These are phyloP conservation scores for Boletus pseudopeckii DNA, from an alignment of 768 basidiomycete genomes.

Conservation along the genomic window DNA sequence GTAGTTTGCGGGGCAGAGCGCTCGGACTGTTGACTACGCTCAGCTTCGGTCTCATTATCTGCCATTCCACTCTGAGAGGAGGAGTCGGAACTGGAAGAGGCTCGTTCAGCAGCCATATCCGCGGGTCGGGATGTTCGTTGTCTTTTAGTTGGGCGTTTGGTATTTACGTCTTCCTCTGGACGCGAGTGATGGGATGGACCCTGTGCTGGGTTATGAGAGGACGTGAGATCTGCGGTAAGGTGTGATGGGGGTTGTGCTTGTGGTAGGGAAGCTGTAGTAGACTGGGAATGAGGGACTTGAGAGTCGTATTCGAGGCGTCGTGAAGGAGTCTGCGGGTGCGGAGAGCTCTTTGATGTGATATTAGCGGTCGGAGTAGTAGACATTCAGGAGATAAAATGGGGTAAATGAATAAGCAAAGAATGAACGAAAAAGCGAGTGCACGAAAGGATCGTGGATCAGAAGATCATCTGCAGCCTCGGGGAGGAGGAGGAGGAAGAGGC, in stretches of 20 bases:
- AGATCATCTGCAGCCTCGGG: slow-evolving; percentile 13
- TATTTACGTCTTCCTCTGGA: slow-evolving; percentile 22
- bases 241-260: not conserved
- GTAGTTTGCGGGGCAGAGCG: slow-evolving; percentile 31
- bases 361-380: slow-evolving; percentile 24
- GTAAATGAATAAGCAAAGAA: slow-evolving; percentile 25
- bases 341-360: slow-evolving; percentile 18
- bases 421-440: slow-evolving; percentile 14
- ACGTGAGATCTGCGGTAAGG: slow-evolving; percentile 12
- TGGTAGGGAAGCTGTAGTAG: not conserved
- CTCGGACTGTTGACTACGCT: slow-evolving; percentile 41
- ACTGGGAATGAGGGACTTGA: not conserved
- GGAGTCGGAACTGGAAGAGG: slow-evolving; percentile 33
- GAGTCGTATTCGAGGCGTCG: slow-evolving; percentile 20
- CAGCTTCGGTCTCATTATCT: slow-evolving; percentile 55
- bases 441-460: slow-evolving; percentile 12
- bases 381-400: slow-evolving; percentile 21
- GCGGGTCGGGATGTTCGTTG: slow-evolving; percentile 2
- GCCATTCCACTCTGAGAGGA: slow-evolving; percentile 57
- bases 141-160: slow-evolving; percentile 21
- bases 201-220: slow-evolving; percentile 10
- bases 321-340: slow-evolving; percentile 11
- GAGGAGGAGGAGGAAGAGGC: not conserved
- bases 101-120: slow-evolving; percentile 23
- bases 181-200: slow-evolving; percentile 13